phyloP scores from a whole-genome alignment of 768 basidiomycete genomes.

The Xerocomellus amylosporus region DNA sequence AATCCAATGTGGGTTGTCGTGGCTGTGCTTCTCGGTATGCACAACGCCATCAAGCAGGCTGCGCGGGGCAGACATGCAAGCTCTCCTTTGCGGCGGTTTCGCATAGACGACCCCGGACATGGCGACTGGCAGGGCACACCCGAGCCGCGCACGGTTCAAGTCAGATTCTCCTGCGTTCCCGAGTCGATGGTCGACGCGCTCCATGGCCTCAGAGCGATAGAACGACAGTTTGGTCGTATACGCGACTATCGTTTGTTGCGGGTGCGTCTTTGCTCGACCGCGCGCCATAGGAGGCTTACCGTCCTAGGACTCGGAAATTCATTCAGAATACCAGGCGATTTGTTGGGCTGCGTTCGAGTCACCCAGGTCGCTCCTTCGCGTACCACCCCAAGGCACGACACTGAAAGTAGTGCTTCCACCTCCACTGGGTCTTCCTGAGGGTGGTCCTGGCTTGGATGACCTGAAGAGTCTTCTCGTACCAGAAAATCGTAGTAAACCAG shows the following conservation, averaged over 20 bases:
- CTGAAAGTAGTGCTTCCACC: conserved; percentile 33
- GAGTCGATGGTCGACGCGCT: conserved; percentile 49
- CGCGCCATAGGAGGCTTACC: conserved; percentile 1
- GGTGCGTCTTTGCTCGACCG: conserved; percentile 30
- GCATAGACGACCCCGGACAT: conserved; percentile 26
- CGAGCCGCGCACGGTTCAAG: conserved; percentile 31
- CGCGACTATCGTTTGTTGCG: conserved; percentile 41
- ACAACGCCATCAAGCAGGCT: conserved; percentile 10
- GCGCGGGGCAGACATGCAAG: background rate
- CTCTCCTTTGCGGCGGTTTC: conserved; percentile 12
- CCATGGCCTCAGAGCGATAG: conserved; percentile 51
- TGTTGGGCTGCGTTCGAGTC: conserved; percentile 47
- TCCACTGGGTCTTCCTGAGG: conserved; percentile 18
- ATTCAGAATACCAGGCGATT: conserved; percentile 41
- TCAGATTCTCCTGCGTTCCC: conserved; percentile 42
- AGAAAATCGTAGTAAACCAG: conserved; percentile 1
- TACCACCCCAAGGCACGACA: conserved; percentile 33
- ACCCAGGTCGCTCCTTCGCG: conserved; percentile 37
- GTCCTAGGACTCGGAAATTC: conserved; percentile 47
- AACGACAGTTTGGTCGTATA: conserved; percentile 51
- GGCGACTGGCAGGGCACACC: conserved; percentile 10
- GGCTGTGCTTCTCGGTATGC: conserved; percentile 11
- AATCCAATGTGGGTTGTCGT: conserved; percentile 8
- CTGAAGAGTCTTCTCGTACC: conserved; percentile 28
- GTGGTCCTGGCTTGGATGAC: conserved; percentile 35